A percentile compares a stretch with the other conserved stretches of the same genome.
Conservation (phyloP, 1,284 basidiomycete species). For the Phellopilus nigrolimitatus region DNA sequence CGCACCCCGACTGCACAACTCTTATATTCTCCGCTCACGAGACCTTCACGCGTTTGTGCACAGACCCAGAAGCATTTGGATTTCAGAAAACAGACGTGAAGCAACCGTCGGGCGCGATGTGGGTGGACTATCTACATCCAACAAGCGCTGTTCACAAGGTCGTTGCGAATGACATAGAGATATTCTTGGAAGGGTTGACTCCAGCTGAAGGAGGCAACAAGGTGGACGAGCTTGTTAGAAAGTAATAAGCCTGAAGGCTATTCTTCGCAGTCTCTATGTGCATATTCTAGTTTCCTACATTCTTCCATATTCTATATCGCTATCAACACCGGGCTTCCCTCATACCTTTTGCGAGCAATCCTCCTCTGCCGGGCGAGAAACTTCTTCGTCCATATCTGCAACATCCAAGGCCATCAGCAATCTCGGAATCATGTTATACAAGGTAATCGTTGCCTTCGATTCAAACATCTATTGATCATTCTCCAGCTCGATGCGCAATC, state of each 20-base stretch:
- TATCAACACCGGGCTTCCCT: too few species aligned
- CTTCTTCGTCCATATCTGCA: constrained; percentile 36
- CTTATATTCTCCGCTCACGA: constrained; percentile 47
- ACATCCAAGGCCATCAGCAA: constrained; percentile 50
- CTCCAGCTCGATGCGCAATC: constrained; percentile 29
- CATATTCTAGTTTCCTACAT: too few species aligned
- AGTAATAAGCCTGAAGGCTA: too few species aligned
- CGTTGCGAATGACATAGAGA: constrained; percentile 36
- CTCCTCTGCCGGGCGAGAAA: too few species aligned
- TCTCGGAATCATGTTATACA: constrained; percentile 57
- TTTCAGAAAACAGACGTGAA: constrained; percentile 33
- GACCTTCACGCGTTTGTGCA: constrained; percentile 43
- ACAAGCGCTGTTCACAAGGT: constrained; percentile 41
- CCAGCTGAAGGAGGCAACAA: too few species aligned
- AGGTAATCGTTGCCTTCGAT: constrained; percentile 40
- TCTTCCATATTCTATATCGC: too few species aligned
- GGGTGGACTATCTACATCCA: constrained; percentile 49
- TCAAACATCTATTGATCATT: constrained; percentile 44
- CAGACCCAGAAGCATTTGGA: constrained; percentile 39
- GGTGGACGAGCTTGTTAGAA: too few species aligned
- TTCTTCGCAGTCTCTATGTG: too few species aligned
- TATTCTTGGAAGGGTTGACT: constrained; percentile 32
- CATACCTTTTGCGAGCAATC: too few species aligned
- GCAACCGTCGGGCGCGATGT: constrained; percentile 37
- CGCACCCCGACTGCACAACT: constrained; percentile 40